Evolutionary conservation across 352 stramenopile species (phyloP).

Genomic region (Phytopythium litorale): DNA sequence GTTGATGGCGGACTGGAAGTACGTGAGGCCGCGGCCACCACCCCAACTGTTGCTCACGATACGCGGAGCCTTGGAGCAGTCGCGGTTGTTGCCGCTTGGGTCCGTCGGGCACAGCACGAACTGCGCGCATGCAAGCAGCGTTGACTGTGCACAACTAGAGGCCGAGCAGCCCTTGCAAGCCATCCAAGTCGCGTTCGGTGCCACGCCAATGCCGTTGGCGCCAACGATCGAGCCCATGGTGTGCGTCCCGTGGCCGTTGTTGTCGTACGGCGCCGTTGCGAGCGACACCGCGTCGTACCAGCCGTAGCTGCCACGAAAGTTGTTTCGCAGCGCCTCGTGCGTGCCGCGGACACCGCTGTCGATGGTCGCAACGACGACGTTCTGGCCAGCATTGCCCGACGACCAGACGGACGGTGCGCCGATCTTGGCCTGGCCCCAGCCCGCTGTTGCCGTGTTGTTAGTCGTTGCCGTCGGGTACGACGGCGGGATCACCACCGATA

Average conservation of each 20-base stretch:
- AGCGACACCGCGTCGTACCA: constrained; percentile 37
- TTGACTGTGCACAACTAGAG: constrained; percentile 14
- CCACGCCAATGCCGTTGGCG: constrained; percentile 30
- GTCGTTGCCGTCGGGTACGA: constrained; percentile 12
- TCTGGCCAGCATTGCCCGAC: constrained; percentile 19
- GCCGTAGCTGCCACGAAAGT: constrained; percentile 31
- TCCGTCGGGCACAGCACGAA: constrained; percentile 63
- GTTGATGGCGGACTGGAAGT: constrained; percentile 31
- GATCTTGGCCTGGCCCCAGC: constrained; percentile 34
- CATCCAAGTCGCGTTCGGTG: constrained; percentile 46
- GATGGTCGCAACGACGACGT: constrained; percentile 34
- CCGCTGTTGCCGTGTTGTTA: constrained; percentile 16
- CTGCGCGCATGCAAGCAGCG: constrained; percentile 18
- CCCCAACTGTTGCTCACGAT: constrained; percentile 64
- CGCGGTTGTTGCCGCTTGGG: constrained; percentile 38
- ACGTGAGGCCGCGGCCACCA: constrained; percentile 21
- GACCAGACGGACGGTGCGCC: constrained; percentile 32
- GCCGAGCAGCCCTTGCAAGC: constrained; percentile 39
- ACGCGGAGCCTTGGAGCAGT: constrained; percentile 41
- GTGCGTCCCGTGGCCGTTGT: constrained; percentile 48
- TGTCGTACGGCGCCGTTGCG: constrained; percentile 30
- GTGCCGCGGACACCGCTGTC: constrained; percentile 34
- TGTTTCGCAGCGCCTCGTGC: constrained; percentile 26
- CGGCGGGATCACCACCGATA: constrained; percentile 15
- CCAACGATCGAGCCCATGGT: constrained; percentile 47